Evolutionary conservation across 164 flowering plant genomes (phyloP), one percentile per base, ranked within the genome.

Genomic region (Euptelea pleiosperma): DNA sequence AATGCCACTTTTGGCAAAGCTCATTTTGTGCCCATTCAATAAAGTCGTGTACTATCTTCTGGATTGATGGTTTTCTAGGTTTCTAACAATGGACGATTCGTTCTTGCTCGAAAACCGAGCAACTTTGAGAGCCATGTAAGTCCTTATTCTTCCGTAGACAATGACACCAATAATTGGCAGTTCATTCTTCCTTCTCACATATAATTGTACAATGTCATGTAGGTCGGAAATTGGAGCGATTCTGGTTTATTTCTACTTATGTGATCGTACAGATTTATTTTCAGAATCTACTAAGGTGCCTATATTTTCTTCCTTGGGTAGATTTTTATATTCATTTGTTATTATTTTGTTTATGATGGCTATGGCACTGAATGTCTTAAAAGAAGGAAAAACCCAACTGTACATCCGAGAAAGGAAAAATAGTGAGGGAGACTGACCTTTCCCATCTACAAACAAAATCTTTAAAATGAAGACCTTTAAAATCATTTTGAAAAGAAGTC

Each of bases 171-270:
- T 26, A 45, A 16, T 28, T 58, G 47, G 51, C n/a, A 30, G 42
- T 24, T 61, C 7, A 21, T 48, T 26, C 8, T 37, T 21, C 45
- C 53, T 61, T 24, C 55, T 50, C 21, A 30, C 12, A 15, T n/a
- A n/a, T 31, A 9, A 64, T 14, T 3, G 6, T 65, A 15, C 43
- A 24, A 52, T 66, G 45, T 69, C 16, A 19, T 79, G 73, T 62
- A 91, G 99, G 86, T 80, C 95, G 68, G 99, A 94, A 58, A 79
- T 89, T 74, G 97, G 95, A 60, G 79, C 72, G 51, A 70, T 91
- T 74, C 60, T 91, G 61, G 28, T 83, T 37, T 89, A 88, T 64
- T 86, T 83, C 70, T 94, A 85, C 72, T 33, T 87, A 55, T 77
- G 93, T 72, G 99, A 94, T 69, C 91, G 99, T 26, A 91, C 97